phyloP scores from a whole-genome alignment of 2,329 filamentous ascomycete species.

The Lecanicillium sp. region DNA sequence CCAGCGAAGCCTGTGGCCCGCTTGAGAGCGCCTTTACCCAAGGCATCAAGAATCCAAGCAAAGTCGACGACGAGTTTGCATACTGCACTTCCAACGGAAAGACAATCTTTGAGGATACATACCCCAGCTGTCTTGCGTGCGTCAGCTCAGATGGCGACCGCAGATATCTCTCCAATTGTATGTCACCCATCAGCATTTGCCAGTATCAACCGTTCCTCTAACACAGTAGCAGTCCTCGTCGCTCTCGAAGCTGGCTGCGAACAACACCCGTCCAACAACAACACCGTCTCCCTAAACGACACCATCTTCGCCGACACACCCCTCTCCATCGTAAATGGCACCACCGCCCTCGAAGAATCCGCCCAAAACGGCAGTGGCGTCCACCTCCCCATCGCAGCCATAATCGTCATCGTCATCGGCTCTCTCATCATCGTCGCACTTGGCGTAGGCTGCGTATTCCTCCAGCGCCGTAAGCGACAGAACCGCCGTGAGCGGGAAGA shows the following conservation, averaged over 20 bases:
- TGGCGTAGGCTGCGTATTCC: constrained; percentile 29
- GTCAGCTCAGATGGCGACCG: constrained; percentile 32
- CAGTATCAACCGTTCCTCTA: constrained; percentile 5
- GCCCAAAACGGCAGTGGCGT: constrained; percentile 1
- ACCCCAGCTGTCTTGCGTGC: constrained; percentile 36
- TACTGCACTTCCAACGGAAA: constrained; percentile 37
- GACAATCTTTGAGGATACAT: constrained; percentile 22
- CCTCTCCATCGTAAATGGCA: constrained; percentile 2
- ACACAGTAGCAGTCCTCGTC: constrained; percentile 31
- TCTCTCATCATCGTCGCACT: constrained; percentile 28
- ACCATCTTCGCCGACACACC: constrained; percentile 32
- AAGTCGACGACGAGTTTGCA: constrained; percentile 24
- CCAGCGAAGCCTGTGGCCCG: constrained; percentile 39
- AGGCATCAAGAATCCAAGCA: constrained; percentile 26
- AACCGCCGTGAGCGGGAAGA: constrained; percentile 18
- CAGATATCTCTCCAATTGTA: constrained; percentile 42
- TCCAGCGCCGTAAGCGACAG: constrained; percentile 36
- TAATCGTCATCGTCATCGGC: constrained; percentile 36
- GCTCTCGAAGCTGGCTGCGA: constrained; percentile 43
- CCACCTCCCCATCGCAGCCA: constrained; percentile 26
- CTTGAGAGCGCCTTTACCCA: constrained; percentile 31
- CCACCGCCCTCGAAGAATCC: neutral
- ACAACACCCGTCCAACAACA: constrained; percentile 32
- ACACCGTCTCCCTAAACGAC: constrained; percentile 30
- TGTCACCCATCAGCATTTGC: constrained; percentile 13